Conservation (phyloP, 2,329 filamentous ascomycete species). For the Fusarium concolor region DNA sequence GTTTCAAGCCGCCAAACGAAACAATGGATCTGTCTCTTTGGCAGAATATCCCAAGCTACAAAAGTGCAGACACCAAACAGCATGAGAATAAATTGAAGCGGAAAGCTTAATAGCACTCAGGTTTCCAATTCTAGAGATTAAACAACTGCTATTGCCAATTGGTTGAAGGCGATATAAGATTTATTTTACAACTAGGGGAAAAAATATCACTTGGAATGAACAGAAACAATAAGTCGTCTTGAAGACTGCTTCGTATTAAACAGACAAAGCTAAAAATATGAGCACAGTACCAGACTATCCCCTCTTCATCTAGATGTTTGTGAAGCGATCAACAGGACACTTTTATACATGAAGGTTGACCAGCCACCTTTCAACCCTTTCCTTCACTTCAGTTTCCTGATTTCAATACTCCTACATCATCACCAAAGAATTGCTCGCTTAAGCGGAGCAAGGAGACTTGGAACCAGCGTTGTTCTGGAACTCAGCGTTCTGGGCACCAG, state of each 20-base stretch:
- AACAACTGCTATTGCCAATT: no score
- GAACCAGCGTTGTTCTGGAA: background rate
- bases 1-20: background rate
- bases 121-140: background rate
- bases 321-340: conserved; percentile 29
- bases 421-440: conserved; percentile 4
- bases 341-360: conserved; percentile 23
- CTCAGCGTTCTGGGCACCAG: conserved; percentile 6
- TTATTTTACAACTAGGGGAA: no score
- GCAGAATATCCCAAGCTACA: background rate
- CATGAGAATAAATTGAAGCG: background rate
- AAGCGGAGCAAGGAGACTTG: conserved; percentile 20
- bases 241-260: conserved; percentile 23
- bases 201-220: background rate
- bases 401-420: conserved; percentile 8
- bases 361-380: conserved; percentile 14
- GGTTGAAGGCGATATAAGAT: no score
- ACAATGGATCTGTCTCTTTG: background rate
- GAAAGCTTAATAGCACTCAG: background rate
- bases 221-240: background rate
- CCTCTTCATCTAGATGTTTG: conserved; percentile 21
- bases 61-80: background rate
- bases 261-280: conserved; percentile 29
- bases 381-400: conserved; percentile 11
- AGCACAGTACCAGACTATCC: conserved; percentile 33